Evolutionary conservation across 2,329 filamentous ascomycete genomes (phyloP), one percentile per base, ranked within the genome.

Genomic region (Diaporthe eres): DNA sequence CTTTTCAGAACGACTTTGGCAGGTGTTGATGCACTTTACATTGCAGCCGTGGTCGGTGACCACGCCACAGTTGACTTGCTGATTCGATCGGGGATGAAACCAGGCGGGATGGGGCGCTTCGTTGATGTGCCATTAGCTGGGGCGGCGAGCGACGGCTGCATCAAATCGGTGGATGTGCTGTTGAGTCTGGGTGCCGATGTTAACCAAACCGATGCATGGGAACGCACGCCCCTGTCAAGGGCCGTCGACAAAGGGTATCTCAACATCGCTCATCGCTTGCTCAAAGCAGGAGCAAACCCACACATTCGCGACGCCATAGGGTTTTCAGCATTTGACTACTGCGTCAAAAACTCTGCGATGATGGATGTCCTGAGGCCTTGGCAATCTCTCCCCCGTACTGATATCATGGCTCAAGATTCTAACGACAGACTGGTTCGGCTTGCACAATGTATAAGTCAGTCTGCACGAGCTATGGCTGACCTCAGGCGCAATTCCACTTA

Each of bases 381-480:
- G 53, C 25, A 13, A 31, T 9, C 53, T 31, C 13, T 2, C 3
- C n/a, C 9, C 1, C 1, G 2, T 19, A 34, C 10, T 0, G 1
- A 31, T 17, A 5, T 15, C 4, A 57, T 34, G 13, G 13, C 25
- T 31, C 53, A 8, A 57, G 9, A 4, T 17, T 7, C 2, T 15
- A 34, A 31, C 28, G 25, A 57, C 12, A 13, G 25, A 34, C 25
- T 57, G 1, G 13, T 31, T 3, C 25, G 5, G 6, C 13, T 31
- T 19, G 3, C 17, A 31, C 2, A 6, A 1, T 31, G 25, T 57
- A 15, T 57, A 31, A 31, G 12, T 7, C 53, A 7, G 25, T 19
- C 13, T 34, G 53, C 53, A 8, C 53, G 53, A 28, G 53, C 53
- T 17, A 2, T 31, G 7, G 12, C 25, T 57, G 5, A 19, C 2